Evolutionary conservation across 1,284 basidiomycete species (phyloP).

Genomic region (Austropuccinia psidii): DNA sequence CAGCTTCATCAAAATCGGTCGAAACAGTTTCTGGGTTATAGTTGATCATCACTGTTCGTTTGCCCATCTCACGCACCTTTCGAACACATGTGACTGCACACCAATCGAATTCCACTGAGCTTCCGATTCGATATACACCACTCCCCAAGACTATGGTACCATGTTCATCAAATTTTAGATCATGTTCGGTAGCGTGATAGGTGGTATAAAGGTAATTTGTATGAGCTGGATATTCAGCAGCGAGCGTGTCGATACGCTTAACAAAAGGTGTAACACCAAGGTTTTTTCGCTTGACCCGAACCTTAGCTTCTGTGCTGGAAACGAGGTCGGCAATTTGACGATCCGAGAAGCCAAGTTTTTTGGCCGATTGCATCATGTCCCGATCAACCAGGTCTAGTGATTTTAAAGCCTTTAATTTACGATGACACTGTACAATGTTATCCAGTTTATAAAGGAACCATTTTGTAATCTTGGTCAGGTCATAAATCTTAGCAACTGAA

Average conservation of each 20-base stretch:
- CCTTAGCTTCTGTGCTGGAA: conserved; percentile 61
- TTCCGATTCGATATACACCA: conserved; percentile 96
- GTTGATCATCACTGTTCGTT: conserved; percentile 98
- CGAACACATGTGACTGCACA: conserved; percentile 97
- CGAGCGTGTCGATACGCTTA: conserved; percentile 98
- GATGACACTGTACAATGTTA: conserved; percentile 83
- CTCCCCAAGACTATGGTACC: conserved; percentile 99
- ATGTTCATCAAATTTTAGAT: conserved; percentile 90
- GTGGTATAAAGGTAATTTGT: conserved; percentile 99
- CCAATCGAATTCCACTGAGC: conserved; percentile 99
- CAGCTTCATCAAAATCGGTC: conserved; percentile 98
- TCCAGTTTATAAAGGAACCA: conserved; percentile 99
- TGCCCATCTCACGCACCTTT: conserved; percentile 80
- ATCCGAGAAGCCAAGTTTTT: conserved; percentile 91
- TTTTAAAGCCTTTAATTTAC: conserved; percentile 61
- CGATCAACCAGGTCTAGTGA: conserved; percentile 57
- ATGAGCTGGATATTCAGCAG: conserved; percentile 96
- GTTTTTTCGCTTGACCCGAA: conserved; percentile 77
- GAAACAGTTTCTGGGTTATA: conserved; percentile 99
- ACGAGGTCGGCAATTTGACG: conserved; percentile 73
- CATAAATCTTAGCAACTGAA: conserved; percentile 78
- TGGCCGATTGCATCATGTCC: conserved; percentile 66
- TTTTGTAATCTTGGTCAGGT: conserved; percentile 90
- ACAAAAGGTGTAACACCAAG: conserved; percentile 89
- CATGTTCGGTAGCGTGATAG: conserved; percentile 93